phyloP scores from a whole-genome alignment of 2,329 filamentous ascomycete genomes.

The Phyllosticta citribraziliensis region DNA sequence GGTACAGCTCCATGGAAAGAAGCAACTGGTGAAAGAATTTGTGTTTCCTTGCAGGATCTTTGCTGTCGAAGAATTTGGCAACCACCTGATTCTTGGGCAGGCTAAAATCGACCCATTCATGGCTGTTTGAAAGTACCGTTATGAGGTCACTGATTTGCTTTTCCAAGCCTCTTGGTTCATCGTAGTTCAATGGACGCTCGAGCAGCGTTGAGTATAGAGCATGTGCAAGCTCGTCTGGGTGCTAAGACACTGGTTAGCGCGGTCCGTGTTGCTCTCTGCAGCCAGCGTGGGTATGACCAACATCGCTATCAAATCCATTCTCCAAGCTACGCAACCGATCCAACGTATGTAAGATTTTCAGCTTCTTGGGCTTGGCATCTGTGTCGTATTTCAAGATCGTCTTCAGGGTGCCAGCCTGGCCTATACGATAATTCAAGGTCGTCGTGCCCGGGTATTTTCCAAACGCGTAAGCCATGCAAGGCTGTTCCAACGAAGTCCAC shows the following conservation, averaged over 20 bases:
- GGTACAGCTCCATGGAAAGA: constrained; percentile 60
- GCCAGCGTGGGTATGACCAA: constrained; percentile 19
- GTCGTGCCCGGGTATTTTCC: constrained; percentile 59
- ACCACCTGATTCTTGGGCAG: constrained; percentile 60
- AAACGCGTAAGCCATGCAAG: constrained; percentile 59
- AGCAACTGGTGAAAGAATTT: constrained; percentile 70
- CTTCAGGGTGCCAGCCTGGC: constrained; percentile 47
- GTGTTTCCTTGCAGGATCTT: constrained; percentile 49
- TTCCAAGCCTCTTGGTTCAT: constrained; percentile 48
- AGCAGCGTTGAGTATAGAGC: constrained; percentile 60
- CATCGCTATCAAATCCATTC: constrained; percentile 31
- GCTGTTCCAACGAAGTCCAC: constrained; percentile 66
- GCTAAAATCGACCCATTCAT: constrained; percentile 66
- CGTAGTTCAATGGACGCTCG: constrained; percentile 53
- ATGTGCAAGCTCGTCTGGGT: constrained; percentile 36
- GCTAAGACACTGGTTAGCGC: constrained; percentile 26
- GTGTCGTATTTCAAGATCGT: constrained; percentile 50
- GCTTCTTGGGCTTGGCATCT: constrained; percentile 49
- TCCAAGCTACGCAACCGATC: constrained; percentile 34
- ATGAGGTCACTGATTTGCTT: constrained; percentile 65
- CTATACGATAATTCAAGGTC: constrained; percentile 61
- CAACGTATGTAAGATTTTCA: constrained; percentile 43
- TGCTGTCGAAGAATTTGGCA: constrained; percentile 57
- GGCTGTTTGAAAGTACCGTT: constrained; percentile 52
- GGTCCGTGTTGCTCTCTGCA: neutral